Percentiles rank a stretch among this genome's conserved stretches.
Conservation (phyloP, 306 rosid species). For the Inga leiocalycina region DNA sequence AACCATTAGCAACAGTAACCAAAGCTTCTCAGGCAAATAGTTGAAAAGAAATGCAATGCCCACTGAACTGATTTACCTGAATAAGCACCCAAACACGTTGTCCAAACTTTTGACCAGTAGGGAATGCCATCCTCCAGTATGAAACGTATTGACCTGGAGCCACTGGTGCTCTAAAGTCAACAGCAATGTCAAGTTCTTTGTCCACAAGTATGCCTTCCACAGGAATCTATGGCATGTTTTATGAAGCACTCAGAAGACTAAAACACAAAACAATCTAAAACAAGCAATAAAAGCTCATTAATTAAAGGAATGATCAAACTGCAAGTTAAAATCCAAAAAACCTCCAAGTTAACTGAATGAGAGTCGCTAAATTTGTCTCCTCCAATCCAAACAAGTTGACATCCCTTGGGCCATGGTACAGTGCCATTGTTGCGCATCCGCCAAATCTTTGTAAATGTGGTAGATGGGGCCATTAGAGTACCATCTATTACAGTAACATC, state of each 20-base stretch:
- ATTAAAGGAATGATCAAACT: slow-evolving; percentile 11
- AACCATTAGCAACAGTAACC: slow-evolving; percentile 9
- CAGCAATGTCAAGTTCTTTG: slow-evolving; percentile 76
- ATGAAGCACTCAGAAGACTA: slow-evolving; percentile 28
- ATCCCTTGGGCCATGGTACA: slow-evolving; percentile 69
- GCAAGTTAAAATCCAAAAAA: slow-evolving; percentile 32
- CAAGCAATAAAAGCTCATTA: slow-evolving; percentile 20
- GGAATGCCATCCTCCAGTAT: slow-evolving; percentile 81
- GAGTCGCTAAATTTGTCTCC: slow-evolving; percentile 59
- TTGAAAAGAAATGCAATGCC: not conserved
- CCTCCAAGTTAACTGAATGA: slow-evolving; percentile 65
- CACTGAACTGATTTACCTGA: slow-evolving; percentile 51
- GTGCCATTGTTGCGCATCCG: slow-evolving; percentile 81
- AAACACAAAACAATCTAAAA: not conserved
- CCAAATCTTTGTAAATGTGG: slow-evolving; percentile 92
- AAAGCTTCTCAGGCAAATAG: not conserved
- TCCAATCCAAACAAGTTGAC: slow-evolving; percentile 79
- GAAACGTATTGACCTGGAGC: slow-evolving; percentile 79
- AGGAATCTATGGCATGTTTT: slow-evolving; percentile 56
- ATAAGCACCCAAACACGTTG: slow-evolving; percentile 92
- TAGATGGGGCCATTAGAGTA: slow-evolving; percentile 78
- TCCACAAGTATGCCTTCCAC: slow-evolving; percentile 54
- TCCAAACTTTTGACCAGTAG: slow-evolving; percentile 80
- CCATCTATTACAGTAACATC: slow-evolving; percentile 88
- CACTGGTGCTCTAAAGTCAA: slow-evolving; percentile 74